A percentile compares a stretch with the other conserved stretches of the same genome.
phyloP scores from a whole-genome alignment of 495 filamentous ascomycete species.

The Daldinia childiae region DNA sequence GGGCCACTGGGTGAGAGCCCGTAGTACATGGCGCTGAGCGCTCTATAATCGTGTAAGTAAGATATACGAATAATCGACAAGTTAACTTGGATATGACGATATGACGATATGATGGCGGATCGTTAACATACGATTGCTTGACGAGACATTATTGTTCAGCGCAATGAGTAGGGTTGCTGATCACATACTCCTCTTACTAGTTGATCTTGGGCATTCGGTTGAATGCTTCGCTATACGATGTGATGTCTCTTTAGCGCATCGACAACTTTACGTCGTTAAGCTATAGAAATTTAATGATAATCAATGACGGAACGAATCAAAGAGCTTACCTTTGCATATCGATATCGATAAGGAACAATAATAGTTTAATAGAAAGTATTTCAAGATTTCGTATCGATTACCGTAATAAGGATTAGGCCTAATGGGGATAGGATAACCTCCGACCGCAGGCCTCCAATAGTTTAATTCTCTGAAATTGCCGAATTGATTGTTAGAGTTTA shows the following conservation, averaged over 20 bases:
- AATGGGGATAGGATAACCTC: background rate
- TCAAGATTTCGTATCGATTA: background rate
- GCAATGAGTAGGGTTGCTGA: background rate
- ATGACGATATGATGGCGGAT: background rate
- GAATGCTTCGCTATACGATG: background rate
- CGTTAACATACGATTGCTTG: constrained; percentile 42
- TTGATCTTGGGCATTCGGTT: background rate
- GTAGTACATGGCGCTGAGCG: constrained; percentile 66
- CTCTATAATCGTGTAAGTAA: constrained; percentile 46
- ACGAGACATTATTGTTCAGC: constrained; percentile 39
- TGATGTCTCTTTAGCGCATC: constrained; percentile 26
- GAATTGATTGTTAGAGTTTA: constrained; percentile 1
- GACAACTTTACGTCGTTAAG: constrained; percentile 6
- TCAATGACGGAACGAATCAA: constrained; percentile 40
- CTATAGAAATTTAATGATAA: constrained; percentile 32
- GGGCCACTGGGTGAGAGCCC: constrained; percentile 81
- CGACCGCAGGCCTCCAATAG: constrained; percentile 28
- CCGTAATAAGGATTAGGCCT: background rate
- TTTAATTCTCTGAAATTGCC: constrained; percentile 15
- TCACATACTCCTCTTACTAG: constrained; percentile 16
- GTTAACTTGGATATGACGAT: background rate
- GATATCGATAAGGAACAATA: constrained; percentile 28
- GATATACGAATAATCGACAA: background rate
- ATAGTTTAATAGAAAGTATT: too few species aligned
- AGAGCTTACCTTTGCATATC: constrained; percentile 8